phyloP scores from a whole-genome alignment of 148 eudicot species.

The Rheum nobile region DNA sequence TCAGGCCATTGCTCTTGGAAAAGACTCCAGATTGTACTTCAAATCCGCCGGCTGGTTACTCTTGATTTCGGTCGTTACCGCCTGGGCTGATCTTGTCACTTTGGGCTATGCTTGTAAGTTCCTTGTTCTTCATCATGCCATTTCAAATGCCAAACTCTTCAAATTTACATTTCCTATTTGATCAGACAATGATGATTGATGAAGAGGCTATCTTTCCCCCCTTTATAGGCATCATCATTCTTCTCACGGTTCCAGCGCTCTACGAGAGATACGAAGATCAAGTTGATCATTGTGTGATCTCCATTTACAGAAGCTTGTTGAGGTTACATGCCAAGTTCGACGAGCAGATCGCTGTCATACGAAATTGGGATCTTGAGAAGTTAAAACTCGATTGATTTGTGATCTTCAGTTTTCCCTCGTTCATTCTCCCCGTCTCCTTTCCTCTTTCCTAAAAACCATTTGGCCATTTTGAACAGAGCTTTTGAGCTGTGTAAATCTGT shows the following conservation, averaged over 20 bases:
- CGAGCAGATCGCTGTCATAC: constrained; percentile 26
- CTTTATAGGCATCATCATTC: constrained; percentile 44
- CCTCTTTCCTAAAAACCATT: not conserved
- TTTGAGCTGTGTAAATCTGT: not conserved
- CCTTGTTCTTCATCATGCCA: not conserved
- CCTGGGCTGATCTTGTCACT: constrained; percentile 58
- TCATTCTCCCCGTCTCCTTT: not conserved
- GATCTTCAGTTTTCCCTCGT: constrained; percentile 1
- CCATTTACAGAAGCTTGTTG: constrained; percentile 8
- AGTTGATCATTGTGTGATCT: constrained; percentile 11
- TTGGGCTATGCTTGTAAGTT: constrained; percentile 61
- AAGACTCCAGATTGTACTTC: constrained; percentile 48
- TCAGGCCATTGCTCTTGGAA: constrained; percentile 63
- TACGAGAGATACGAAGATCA: constrained; percentile 63
- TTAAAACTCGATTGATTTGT: constrained; percentile 31
- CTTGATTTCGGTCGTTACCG: constrained; percentile 42
- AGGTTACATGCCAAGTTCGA: constrained; percentile 29
- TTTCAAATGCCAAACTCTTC: not conserved
- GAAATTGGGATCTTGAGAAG: constrained; percentile 43
- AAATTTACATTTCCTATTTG: not conserved
- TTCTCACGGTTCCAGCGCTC: constrained; percentile 65
- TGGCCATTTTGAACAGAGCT: not conserved
- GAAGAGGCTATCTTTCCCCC: not conserved
- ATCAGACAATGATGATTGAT: not conserved
- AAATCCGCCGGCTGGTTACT: constrained; percentile 39